Base-by-base conservation (phyloP, 108 stramenopile species). In the Poteriospumella lacustris region DNA sequence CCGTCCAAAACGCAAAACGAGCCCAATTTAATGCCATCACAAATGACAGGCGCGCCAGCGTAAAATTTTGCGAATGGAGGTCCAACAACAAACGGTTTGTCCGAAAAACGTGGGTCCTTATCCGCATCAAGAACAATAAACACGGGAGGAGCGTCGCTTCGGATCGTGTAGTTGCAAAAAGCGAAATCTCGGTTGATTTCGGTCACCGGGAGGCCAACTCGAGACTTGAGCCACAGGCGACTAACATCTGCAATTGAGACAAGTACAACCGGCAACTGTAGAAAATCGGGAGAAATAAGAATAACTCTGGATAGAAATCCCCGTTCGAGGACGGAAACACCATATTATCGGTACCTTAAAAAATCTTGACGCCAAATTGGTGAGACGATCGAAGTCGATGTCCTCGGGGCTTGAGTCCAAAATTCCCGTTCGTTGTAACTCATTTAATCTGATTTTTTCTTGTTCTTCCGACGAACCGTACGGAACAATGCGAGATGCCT, bases 221-320 rank as follows among this genome's bases (percentile, higher is more conserved):
- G 36, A 5, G 70, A 73, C 31, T 73, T 73, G 26, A 73, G 5
- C 70, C 70, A 73, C 42, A 42, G 44, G 5, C 70, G 5, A 5
- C 31, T 5, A 15, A 73, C 70, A 73, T 73, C 70, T 42, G 36
- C 44, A 9, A 73, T 26, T 39, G 70, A 34, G 5, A 73, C 24
- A 3, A 42, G 15, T 5, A 26, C 3, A 15, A 24, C 36, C 3
- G 70, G 70, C 26, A 56, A 24, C 70, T 73, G 12, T 5, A 26
- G 36, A 28, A 73, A 33, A 73, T 12, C 9, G 9, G 42, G 3
- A 73, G 12, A 12, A 34, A 12, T 5, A 64, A 34, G 12, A 34
- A 31, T 12, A 24, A 33, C 31, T 64, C 15, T 5, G 3, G 15
- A 56, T 56, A 19, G 52, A 56, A 56, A 56, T 56, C 24, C 52